Evolutionary conservation across 169 alveolate species (phyloP), one percentile per base, ranked within the genome.

Genomic region (Toxoplasma gondii): DNA sequence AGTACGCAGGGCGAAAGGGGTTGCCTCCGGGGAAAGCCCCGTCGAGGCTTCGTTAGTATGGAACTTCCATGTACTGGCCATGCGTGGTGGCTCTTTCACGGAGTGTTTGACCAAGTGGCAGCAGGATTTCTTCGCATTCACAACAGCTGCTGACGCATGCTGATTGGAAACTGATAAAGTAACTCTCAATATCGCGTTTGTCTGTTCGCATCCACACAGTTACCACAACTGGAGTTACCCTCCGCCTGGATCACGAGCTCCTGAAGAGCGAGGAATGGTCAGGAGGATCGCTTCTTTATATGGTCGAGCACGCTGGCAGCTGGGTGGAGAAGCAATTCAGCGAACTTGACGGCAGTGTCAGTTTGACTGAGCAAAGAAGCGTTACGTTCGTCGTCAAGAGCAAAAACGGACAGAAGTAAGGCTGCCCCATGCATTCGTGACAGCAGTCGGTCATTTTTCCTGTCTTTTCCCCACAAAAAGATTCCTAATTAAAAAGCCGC

Each of bases 221-320:
- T 39, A 41, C 90, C 70, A n/a, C 90, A 1, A 24, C 39, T 7
- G 90, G 90, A 27, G 31, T 82, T 19, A 41, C 69, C 19, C 90
- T 82, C 38, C 54, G 90, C 22, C 90, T 82, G 58, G 90, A 82
- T n/a, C 54, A 43, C 90, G 67, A 41, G 36, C 90, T 82, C 54
- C 90, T 43, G 67, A 43, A 82, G 41, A 29, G 5, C 27, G 90
- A 82, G 67, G 90, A 82, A 36, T 82, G 90, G 90, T 16, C 69
- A 41, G 90, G 90, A 27, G 90, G 43, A 16, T 82, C 90, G 70
- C 36, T 82, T 10, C 36, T 82, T 16, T 82, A 82, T 36, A 82
- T 82, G 90, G 54, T 82, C 43, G 90, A 82, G 29, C 54, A 43
- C 69, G 90, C 90, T 22, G 90, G 90, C 90, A 39, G 90, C 36